Evolutionary conservation across 176 grass and related monocot genomes (phyloP), one percentile per base, ranked within the genome.

Genomic region (Aegilops tauschii): DNA sequence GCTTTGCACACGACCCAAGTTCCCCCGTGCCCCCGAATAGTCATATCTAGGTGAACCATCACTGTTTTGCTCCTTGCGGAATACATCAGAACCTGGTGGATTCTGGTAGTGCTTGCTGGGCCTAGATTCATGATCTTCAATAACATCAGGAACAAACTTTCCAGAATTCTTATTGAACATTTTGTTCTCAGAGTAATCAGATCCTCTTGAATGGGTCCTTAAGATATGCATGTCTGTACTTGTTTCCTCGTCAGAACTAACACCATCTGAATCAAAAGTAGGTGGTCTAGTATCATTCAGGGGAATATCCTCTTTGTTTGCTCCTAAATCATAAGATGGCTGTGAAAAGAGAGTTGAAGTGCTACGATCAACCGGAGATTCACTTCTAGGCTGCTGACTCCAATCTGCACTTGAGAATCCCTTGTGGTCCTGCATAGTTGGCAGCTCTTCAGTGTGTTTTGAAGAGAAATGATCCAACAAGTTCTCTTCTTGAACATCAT

Each of bases 191-290:
- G 76, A 76, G 21, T 63, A 81, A 64, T 32, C 28, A 47, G 76
- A 69, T 81, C 75, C 74, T 79, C 69, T 61, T 67, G 82, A 83
- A 83, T 76, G 72, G 34, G 87, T 77, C 75, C 65, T 87, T 78
- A 78, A 54, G 84, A 9, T 64, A 84, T 42, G 42, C 8, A 31
- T 67, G 28, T 61, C 12, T 56, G 81, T 84, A 29, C 34, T 27
- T 73, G 86, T 81, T 83, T 91, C 80, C 67, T 93, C 84, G 28
- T 94, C 90, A 42, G 94, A 96, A 73, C 77, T 96, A 73, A 63
- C 20, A 61, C 82, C 86, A 90, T 98, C 88, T 56, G 93, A 99
- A 77, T 99, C 97, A 86, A 89, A 99, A 78, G 92, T 75, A 72
- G 97, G 94, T 54, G 61, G 58, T 6, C 69, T 21, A 74, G 73